Evolutionary conservation across 306 rosid genomes (phyloP).

Genomic region (Trichosanthes cucumerina): DNA sequence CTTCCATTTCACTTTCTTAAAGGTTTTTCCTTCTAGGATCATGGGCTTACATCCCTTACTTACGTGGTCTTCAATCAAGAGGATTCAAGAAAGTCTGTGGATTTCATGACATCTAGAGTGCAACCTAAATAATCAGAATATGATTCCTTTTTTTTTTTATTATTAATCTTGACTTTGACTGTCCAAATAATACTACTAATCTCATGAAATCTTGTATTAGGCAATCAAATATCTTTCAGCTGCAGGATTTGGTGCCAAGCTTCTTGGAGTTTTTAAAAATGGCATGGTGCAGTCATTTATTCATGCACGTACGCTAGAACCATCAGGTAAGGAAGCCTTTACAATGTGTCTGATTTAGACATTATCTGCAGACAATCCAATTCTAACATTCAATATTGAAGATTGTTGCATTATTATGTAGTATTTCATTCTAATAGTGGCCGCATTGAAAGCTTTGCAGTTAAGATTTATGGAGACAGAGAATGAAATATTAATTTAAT

Average conservation of each 20-base stretch:
- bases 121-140: not conserved
- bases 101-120: not conserved
- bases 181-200: not conserved
- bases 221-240: slow-evolving; percentile 81
- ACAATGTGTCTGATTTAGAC: not conserved
- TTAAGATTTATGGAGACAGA: not conserved
- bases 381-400: not conserved
- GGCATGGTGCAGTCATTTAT: slow-evolving; percentile 90
- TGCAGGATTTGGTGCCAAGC: slow-evolving; percentile 91
- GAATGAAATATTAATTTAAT: not conserved
- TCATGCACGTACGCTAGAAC: slow-evolving; percentile 53
- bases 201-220: slow-evolving; percentile 37
- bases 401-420: not conserved
- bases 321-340: slow-evolving; percentile 41
- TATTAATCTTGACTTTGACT: not conserved
- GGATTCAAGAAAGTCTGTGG: not conserved
- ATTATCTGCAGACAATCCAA: not conserved
- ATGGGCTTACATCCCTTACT: not conserved
- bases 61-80: not conserved
- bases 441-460: not conserved
- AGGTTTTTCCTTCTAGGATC: not conserved
- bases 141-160: not conserved
- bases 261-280: slow-evolving; percentile 84
- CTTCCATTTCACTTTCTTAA: not conserved
- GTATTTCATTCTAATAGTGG: not conserved